Percentiles rank a stretch among this genome's conserved stretches.
Conservation (phyloP, 2,329 filamentous ascomycete species). For the Hyphodiscus sp. region DNA sequence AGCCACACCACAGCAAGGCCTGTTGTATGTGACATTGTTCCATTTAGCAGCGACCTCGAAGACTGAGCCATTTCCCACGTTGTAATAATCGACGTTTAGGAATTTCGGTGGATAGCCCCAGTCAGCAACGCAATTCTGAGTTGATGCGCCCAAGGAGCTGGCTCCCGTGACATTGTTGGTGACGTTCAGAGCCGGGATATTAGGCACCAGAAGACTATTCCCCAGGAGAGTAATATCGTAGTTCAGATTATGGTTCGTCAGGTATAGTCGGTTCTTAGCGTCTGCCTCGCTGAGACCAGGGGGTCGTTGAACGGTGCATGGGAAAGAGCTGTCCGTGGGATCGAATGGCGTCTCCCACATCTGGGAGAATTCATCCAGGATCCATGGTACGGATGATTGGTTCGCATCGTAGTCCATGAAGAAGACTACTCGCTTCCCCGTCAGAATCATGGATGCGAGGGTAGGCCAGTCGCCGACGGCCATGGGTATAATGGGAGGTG, state of each 20-base stretch:
- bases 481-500: constrained; percentile 66
- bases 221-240: constrained; percentile 64
- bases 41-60: constrained; percentile 65
- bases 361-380: constrained; percentile 81
- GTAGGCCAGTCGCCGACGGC: constrained; percentile 74
- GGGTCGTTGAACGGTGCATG: constrained; percentile 72
- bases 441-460: constrained; percentile 67
- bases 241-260: constrained; percentile 91
- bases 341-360: constrained; percentile 85
- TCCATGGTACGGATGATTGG: constrained; percentile 71
- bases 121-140: constrained; percentile 50
- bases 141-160: constrained; percentile 60
- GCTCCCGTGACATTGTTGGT: constrained; percentile 63
- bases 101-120: constrained; percentile 71
- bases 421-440: constrained; percentile 64
- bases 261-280: constrained; percentile 60
- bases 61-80: constrained; percentile 60
- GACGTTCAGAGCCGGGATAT: constrained; percentile 59
- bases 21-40: constrained; percentile 67
- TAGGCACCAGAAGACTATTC: constrained; percentile 61
- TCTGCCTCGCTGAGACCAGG: constrained; percentile 51
- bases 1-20: constrained; percentile 49
- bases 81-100: constrained; percentile 81
- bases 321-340: constrained; percentile 54
- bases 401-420: constrained; percentile 80